Conservation (phyloP, 495 filamentous ascomycete species). For the Astrocystis sublimbata region DNA sequence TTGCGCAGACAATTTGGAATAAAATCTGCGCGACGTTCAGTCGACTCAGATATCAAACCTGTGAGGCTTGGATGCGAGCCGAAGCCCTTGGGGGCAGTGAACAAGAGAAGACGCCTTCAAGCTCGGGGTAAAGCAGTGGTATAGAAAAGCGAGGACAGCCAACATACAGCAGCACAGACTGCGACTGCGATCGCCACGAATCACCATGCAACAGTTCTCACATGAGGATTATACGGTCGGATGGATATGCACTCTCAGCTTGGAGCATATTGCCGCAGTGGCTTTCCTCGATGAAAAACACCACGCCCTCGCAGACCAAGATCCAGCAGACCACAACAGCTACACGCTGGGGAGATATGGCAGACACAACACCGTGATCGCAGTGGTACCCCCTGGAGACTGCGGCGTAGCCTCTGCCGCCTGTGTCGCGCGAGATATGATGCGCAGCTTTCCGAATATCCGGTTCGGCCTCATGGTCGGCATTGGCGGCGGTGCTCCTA, state of each 20-base stretch:
- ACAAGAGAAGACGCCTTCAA: not conserved
- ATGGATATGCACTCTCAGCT: slow-evolving; percentile 42
- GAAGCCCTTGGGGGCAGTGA: too few relatives aligned
- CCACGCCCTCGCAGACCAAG: not conserved
- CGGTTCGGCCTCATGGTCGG: slow-evolving; percentile 50
- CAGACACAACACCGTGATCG: not conserved
- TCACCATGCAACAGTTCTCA: not conserved
- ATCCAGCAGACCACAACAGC: not conserved
- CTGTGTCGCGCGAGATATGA: slow-evolving; percentile 40
- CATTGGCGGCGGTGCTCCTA: slow-evolving; percentile 48
- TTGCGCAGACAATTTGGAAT: too few relatives aligned
- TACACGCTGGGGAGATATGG: not conserved
- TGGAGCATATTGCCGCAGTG: slow-evolving; percentile 35
- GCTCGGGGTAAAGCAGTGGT: too few relatives aligned
- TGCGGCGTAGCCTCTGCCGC: slow-evolving; percentile 28
- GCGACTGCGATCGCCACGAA: not conserved
- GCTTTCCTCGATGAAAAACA: slow-evolving; percentile 39
- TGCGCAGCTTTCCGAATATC: slow-evolving; percentile 45
- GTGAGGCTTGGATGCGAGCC: too few relatives aligned
- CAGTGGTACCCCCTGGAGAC: not conserved
- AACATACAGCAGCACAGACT: not conserved
- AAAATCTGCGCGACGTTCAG: too few relatives aligned
- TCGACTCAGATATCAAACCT: too few relatives aligned
- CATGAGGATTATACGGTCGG: slow-evolving; percentile 27
- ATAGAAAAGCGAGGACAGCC: not conserved